phyloP scores from a whole-genome alignment of 176 grass and related monocot genomes.

The Raddia distichophylla region DNA sequence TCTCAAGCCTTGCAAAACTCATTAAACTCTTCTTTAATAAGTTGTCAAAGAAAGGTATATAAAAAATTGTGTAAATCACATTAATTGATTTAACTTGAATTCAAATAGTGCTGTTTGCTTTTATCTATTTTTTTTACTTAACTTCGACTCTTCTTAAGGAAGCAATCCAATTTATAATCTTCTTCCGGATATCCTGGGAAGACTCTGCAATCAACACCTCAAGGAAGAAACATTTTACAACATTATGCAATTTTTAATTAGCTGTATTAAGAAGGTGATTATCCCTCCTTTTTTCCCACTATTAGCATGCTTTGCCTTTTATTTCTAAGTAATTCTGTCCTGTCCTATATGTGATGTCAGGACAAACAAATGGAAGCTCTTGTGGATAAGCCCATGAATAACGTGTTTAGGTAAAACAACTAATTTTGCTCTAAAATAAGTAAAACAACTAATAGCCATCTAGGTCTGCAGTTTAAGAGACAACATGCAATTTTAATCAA shows the following conservation, averaged over 20 bases:
- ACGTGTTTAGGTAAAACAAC: no score
- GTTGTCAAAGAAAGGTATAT: slow-evolving; percentile 95
- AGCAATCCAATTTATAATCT: slow-evolving; percentile 99
- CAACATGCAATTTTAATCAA: neutral
- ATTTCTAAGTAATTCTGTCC: slow-evolving; percentile 22
- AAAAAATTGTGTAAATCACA: slow-evolving; percentile 11
- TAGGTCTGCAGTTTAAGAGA: neutral
- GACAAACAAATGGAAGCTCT: slow-evolving; percentile 99
- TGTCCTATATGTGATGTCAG: slow-evolving; percentile 44
- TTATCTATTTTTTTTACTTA: slow-evolving; percentile 41
- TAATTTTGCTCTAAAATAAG: no score
- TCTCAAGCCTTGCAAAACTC: slow-evolving; percentile 88
- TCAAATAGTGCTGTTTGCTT: slow-evolving; percentile 14
- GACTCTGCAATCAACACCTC: slow-evolving; percentile 88
- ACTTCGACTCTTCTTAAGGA: slow-evolving; percentile 56
- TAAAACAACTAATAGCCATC: no score
- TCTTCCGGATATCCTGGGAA: slow-evolving; percentile 93
- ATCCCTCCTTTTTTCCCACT: neutral
- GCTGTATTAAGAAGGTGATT: slow-evolving; percentile 88
- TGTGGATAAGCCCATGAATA: slow-evolving; percentile 99
- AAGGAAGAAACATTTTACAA: slow-evolving; percentile 75
- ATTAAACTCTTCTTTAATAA: slow-evolving; percentile 99
- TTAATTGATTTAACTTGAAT: neutral
- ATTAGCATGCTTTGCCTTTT: slow-evolving; percentile 22
- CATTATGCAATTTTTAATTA: slow-evolving; percentile 96